Base-by-base conservation (phyloP, 1,139 yeast genomes). In the Nakaseomyces nivariensis region DNA sequence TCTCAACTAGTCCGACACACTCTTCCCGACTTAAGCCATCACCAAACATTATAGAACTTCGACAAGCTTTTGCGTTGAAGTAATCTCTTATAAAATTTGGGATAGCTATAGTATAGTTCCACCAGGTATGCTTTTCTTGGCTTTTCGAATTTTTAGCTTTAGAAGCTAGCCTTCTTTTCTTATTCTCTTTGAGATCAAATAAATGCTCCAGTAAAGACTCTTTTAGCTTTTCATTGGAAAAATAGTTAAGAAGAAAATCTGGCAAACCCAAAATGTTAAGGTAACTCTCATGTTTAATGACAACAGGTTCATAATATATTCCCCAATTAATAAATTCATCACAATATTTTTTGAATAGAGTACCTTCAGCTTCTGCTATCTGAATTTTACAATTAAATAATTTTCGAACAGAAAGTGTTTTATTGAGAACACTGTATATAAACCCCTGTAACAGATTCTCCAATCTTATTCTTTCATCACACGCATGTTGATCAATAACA, bases 31-130 rank as follows among this genome's bases (percentile, higher is more conserved):
- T 58, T 38, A 88, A 61, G 1, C 51, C 48, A 45, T 79, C 81
- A 0, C 96, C 96, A 68, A 87, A 87, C 81, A 75, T 85, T 5
- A 86, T 71, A 0, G 95, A 81, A 3, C 77, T 69, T 24, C 88
- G 71, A 59, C 96, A 87, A 0, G 95, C 88, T 49, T 71, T 74
- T n/a, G 82, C 72, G 54, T 77, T 81, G 40, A 83, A 62, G 1
- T 73, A 56, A 24, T 81, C 81, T 1, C 73, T 56, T 2, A 83
- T 63, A 0, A 77, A 57, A 6, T 67, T 62, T 0, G 90, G 90
- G 46, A 81, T 57, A 43, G 67, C 58, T 25, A 66, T 63, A 0
- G 65, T 13, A 40, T 61, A 56, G 6, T 58, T 48, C 69, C 70
- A 65, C 74, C 75, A 70, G 4, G 57, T 48, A 22, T 47, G 46